These are phyloP conservation scores for Stagonosporopsis rhizophila DNA, from an alignment of 2,329 filamentous ascomycete species.

Conservation along the genomic window DNA sequence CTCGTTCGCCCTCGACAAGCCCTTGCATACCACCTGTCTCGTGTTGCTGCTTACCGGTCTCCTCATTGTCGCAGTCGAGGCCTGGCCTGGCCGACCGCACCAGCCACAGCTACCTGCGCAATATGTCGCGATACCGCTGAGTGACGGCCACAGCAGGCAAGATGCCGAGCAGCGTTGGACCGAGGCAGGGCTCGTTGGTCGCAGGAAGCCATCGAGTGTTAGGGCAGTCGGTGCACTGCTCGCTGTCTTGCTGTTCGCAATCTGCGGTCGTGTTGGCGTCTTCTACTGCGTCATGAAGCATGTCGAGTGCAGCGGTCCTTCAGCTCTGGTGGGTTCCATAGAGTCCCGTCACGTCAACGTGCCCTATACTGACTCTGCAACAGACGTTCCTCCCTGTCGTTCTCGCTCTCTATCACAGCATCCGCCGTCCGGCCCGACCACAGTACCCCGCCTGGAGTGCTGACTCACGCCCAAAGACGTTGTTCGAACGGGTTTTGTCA, in stretches of 20 bases:
- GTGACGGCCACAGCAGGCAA: conserved; percentile 30
- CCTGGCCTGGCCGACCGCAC: conserved; percentile 26
- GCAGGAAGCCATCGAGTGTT: conserved; percentile 26
- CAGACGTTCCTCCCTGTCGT: conserved; percentile 44
- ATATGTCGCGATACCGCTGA: conserved; percentile 43
- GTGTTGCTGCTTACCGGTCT: conserved; percentile 44
- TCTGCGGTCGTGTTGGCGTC: conserved; percentile 42
- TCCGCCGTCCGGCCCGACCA: conserved; percentile 35
- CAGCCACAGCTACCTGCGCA: conserved; percentile 29
- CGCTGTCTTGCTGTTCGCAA: conserved; percentile 37
- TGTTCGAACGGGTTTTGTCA: conserved; percentile 35
- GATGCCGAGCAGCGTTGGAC: conserved; percentile 38
- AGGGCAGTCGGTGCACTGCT: conserved; percentile 35
- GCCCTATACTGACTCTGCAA: conserved; percentile 15
- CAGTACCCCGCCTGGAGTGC: conserved; percentile 41
- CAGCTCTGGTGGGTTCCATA: conserved; percentile 30
- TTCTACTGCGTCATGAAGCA: conserved; percentile 39
- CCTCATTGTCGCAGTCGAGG: conserved; percentile 38
- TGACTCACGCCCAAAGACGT: conserved; percentile 29
- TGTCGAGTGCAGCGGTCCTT: conserved; percentile 43
- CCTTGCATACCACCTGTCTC: conserved; percentile 43
- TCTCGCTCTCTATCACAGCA: conserved; percentile 41
- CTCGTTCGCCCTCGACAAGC: conserved; percentile 48
- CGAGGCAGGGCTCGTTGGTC: conserved; percentile 27
- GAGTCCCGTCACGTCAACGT: neutral